These are phyloP conservation scores for Skeletonema costatum DNA, from an alignment of 108 stramenopile species.

Conservation along the genomic window DNA sequence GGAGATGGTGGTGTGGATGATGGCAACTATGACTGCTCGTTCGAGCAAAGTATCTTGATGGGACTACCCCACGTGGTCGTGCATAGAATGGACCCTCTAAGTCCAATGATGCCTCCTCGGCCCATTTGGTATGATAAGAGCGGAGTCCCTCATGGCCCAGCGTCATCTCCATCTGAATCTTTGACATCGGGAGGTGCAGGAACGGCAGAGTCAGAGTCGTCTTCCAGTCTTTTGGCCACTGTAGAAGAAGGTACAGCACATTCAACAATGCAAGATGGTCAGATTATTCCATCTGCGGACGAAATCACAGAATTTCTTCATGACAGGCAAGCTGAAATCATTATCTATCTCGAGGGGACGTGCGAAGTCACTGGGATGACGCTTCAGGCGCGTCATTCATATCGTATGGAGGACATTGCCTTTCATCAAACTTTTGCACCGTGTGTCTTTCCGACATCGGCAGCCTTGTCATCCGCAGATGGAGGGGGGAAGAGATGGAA, in stretches of 20 bases:
- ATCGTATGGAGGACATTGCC: conserved; percentile 76
- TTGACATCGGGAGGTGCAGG: conserved; percentile 1
- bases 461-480: neutral
- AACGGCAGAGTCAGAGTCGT: conserved; percentile 9
- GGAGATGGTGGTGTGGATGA: conserved; percentile 19
- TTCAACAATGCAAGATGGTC: neutral
- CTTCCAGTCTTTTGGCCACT: conserved; percentile 6
- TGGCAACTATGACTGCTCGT: neutral
- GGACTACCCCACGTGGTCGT: conserved; percentile 93
- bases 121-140: conserved; percentile 75
- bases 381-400: conserved; percentile 94
- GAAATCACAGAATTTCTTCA: conserved; percentile 69
- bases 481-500: conserved; percentile 13
- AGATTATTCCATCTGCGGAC: conserved; percentile 42
- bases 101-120: conserved; percentile 78
- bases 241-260: conserved; percentile 27
- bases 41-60: conserved; percentile 85
- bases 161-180: conserved; percentile 4
- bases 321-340: conserved; percentile 91
- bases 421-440: conserved; percentile 89
- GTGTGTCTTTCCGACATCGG: conserved; percentile 67
- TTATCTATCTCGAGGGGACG: conserved; percentile 95
- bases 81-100: conserved; percentile 86
- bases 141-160: conserved; percentile 44
- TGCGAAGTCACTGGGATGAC: conserved; percentile 89